phyloP scores from a whole-genome alignment of 2,329 filamentous ascomycete genomes.

The Pseudopithomyces maydicus region DNA sequence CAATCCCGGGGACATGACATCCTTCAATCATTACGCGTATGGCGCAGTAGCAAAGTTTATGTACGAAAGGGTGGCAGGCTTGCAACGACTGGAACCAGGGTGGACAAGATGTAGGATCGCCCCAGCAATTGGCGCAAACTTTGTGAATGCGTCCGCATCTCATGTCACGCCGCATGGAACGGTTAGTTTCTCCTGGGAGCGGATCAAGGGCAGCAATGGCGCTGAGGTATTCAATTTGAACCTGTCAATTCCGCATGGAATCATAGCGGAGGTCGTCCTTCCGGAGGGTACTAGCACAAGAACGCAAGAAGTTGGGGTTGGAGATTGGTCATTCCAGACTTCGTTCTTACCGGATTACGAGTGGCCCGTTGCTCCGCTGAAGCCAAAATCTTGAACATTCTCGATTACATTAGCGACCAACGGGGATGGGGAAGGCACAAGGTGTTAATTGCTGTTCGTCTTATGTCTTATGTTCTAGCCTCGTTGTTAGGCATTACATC shows the following conservation, averaged over 20 bases:
- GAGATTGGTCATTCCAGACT: neutral
- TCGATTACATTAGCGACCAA: neutral
- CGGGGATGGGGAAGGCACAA: neutral
- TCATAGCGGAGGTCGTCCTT: neutral
- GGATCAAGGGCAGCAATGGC: neutral
- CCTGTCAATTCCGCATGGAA: neutral
- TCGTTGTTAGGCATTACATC: neutral
- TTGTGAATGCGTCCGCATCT: neutral
- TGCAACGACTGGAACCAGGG: slow-evolving; percentile 46
- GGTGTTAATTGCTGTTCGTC: neutral
- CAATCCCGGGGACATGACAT: slow-evolving; percentile 54
- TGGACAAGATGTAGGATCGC: neutral
- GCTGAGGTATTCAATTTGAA: neutral
- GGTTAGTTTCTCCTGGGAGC: neutral
- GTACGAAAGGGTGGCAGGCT: slow-evolving; percentile 48
- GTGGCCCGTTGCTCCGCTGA: neutral
- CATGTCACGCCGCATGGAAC: neutral
- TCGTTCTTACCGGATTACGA: neutral
- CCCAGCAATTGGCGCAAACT: neutral
- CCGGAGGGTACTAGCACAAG: neutral
- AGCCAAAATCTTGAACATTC: neutral
- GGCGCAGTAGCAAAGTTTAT: slow-evolving; percentile 52
- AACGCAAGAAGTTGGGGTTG: neutral
- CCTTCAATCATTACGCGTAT: slow-evolving; percentile 31
- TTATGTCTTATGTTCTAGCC: neutral